phyloP scores from a whole-genome alignment of 108 stramenopile species.

The Conticribra weissflogii region DNA sequence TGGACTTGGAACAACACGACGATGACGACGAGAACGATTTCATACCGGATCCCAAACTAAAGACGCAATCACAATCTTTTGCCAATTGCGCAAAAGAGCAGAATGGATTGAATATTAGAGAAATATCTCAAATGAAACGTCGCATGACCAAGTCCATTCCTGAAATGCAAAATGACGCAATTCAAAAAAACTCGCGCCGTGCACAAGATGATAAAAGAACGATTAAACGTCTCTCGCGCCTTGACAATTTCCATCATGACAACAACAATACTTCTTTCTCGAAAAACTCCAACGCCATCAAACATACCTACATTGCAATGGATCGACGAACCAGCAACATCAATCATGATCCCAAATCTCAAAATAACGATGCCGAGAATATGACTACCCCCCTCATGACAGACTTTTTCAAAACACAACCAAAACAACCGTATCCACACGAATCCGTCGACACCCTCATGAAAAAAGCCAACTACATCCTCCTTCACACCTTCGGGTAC shows the following conservation, averaged over 20 bases:
- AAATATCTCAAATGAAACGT: too few species aligned
- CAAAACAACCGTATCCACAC: not conserved
- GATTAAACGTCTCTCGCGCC: too few species aligned
- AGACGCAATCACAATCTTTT: not conserved
- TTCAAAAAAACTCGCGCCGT: too few species aligned
- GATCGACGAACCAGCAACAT: slow-evolving; percentile 8
- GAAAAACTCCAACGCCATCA: not conserved
- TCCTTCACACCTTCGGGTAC: slow-evolving; percentile 59
- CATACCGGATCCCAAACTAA: not conserved
- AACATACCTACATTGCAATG: not conserved
- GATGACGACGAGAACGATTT: slow-evolving; percentile 5
- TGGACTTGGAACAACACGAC: slow-evolving; percentile 4
- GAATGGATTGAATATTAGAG: not conserved
- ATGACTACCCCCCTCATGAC: not conserved
- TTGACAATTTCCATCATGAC: too few species aligned
- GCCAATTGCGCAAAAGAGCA: not conserved
- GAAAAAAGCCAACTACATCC: slow-evolving; percentile 20
- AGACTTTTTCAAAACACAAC: slow-evolving; percentile 23
- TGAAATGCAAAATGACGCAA: too few species aligned
- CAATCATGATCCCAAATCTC: not conserved
- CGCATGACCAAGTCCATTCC: too few species aligned
- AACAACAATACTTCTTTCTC: not conserved
- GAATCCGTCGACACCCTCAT: slow-evolving; percentile 24
- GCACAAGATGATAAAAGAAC: too few species aligned
- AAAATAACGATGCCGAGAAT: not conserved